Conservation (phyloP, 2,329 filamentous ascomycete genomes). For the Colletotrichum coccodes region DNA sequence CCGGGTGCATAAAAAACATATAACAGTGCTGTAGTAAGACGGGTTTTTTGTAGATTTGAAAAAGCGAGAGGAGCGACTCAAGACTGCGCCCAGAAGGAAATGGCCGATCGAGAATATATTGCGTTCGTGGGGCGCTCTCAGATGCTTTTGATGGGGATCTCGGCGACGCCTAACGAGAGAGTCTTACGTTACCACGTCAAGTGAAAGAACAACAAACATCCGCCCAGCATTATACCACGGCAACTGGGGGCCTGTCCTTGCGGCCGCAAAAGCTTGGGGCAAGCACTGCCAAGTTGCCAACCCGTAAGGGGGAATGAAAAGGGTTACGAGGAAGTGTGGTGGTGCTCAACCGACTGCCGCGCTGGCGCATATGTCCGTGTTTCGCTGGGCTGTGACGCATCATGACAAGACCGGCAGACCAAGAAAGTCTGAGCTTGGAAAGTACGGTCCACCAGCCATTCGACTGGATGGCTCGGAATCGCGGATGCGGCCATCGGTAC, state of each 20-base stretch:
- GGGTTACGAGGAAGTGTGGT: background rate
- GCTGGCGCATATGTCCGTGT: background rate
- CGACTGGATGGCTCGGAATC: background rate
- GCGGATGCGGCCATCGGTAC: background rate
- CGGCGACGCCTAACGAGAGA: background rate
- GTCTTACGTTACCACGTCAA: background rate
- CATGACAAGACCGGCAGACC: background rate
- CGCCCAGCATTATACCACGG: constrained; percentile 7
- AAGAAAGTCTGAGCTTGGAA: background rate
- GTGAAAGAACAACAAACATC: constrained; percentile 9
- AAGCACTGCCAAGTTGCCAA: background rate
- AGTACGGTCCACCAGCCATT: background rate
- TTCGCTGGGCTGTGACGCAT: constrained; percentile 9
- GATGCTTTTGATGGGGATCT: background rate
- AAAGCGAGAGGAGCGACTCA: background rate
- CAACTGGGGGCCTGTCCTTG: constrained; percentile 19
- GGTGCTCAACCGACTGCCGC: background rate
- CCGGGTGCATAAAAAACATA: background rate
- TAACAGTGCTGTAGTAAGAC: background rate
- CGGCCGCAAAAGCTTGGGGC: background rate
- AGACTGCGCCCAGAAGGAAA: background rate
- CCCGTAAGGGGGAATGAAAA: background rate
- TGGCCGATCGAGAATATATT: background rate
- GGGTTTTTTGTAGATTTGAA: background rate
- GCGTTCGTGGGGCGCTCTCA: background rate